Percentiles rank a stretch among this genome's conserved stretches.
Conservation (phyloP, 139 green algal species). For the Yamagishiella unicocca region DNA sequence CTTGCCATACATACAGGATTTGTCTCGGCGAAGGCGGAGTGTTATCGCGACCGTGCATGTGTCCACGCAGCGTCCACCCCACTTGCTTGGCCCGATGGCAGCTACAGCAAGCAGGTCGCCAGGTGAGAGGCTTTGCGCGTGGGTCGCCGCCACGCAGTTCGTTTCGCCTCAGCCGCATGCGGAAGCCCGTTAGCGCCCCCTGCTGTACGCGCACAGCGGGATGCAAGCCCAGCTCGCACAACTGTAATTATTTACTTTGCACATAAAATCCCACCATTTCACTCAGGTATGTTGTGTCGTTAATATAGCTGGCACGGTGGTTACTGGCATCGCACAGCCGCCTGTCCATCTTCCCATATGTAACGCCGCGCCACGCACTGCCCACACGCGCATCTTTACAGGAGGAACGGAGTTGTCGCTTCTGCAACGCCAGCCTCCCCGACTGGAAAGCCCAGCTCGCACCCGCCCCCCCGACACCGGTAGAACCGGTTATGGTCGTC, state of each 20-base stretch:
- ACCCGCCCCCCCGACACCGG: background rate
- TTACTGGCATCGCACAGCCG: background rate
- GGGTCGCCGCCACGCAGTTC: too few species aligned
- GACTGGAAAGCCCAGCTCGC: constrained; percentile 59
- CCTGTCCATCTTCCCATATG: background rate
- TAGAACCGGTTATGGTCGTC: constrained; percentile 62
- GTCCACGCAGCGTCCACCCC: constrained; percentile 56
- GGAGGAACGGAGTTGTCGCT: constrained; percentile 61
- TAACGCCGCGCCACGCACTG: background rate
- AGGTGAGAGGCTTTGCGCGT: background rate
- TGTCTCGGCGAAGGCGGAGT: constrained; percentile 44
- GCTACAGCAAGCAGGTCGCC: constrained; percentile 59
- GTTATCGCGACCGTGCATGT: constrained; percentile 54
- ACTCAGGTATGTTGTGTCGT: background rate
- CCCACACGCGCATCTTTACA: background rate
- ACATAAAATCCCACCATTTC: background rate
- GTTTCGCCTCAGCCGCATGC: too few species aligned
- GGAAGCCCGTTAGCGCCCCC: too few species aligned
- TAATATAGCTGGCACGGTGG: background rate
- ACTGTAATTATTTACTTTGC: background rate
- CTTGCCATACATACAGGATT: constrained; percentile 48
- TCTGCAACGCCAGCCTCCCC: constrained; percentile 60
- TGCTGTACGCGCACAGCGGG: too few species aligned
- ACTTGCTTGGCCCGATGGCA: constrained; percentile 65
- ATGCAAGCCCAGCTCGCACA: background rate